Evolutionary conservation across 345 rosid species (phyloP).

Genomic region (Brassica napus): DNA sequence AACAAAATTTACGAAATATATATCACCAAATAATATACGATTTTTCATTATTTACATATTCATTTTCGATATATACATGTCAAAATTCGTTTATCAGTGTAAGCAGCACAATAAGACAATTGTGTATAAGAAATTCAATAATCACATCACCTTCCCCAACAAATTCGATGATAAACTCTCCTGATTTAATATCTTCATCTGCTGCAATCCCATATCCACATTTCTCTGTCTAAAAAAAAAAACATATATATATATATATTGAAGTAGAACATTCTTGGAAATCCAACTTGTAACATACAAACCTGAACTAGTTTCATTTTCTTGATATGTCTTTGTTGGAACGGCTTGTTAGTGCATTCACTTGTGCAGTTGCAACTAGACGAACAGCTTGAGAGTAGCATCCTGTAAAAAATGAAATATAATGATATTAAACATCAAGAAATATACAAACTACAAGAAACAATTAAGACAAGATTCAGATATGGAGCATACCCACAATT

Average conservation of each 20-base stretch:
- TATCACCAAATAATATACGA: too few species aligned
- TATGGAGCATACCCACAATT: constrained; percentile 74
- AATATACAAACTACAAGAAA: not conserved
- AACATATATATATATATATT: constrained; percentile 16
- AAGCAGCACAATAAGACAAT: too few species aligned
- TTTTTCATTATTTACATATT: too few species aligned
- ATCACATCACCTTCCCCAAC: constrained; percentile 84
- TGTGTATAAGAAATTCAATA: not conserved
- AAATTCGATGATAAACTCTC: constrained; percentile 92
- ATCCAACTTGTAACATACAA: not conserved
- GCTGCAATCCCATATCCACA: constrained; percentile 90
- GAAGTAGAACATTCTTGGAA: not conserved
- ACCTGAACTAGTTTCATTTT: constrained; percentile 92
- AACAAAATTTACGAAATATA: too few species aligned
- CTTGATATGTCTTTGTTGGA: constrained; percentile 78
- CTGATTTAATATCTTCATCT: constrained; percentile 77
- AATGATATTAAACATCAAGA: not conserved
- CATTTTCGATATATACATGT: too few species aligned
- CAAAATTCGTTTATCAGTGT: too few species aligned
- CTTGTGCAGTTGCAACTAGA: constrained; percentile 78
- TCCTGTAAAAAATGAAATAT: constrained; percentile 42
- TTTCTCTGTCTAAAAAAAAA: constrained; percentile 81
- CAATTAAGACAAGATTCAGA: not conserved
- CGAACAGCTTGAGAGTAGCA: constrained; percentile 89
- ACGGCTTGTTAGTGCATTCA: constrained; percentile 84